Evolutionary conservation across 345 rosid species (phyloP), one percentile per base, ranked within the genome.

Genomic region (Carallia brachiata): DNA sequence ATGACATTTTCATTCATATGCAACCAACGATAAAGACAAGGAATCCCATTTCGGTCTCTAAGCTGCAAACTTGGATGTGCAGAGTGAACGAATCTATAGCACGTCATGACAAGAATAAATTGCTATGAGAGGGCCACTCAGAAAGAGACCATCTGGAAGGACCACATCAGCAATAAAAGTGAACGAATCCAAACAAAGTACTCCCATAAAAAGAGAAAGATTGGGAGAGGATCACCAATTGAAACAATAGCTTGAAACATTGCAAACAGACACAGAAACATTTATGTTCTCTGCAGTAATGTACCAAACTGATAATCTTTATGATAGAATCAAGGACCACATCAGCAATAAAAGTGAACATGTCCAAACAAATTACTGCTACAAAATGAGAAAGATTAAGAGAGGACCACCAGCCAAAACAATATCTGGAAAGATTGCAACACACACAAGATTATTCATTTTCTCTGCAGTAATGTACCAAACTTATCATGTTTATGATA

Each of bases 241-340:
- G 4, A 52, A 47, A 50, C 61, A 47, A 61, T 50, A 37, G 16
- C 56, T 9, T 62, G 76, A 39, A 62, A 2, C 27, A 73, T 40
- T 68, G 62, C 16, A 32, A 27, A 23, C 31, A 5, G 60, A 27
- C 4, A 8, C 6, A 19, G 18, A 44, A 10, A 0, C 2, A 10
- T 8, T 27, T 30, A 56, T 56, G 10, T 56, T 23, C 12, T 30
- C 60, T 12, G 6, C 28, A 56, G 12, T 27, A 56, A 10, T 27
- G 5, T 27, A 3, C 34, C 34, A 27, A 27, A 56, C 60, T 30
- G n/a, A 10, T 56, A 56, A 27, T 40, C 18, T 27, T n/a, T 18
- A 32, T 15, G 34, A 32, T 48, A 54, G 15, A 34, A 59, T 40
- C 32, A 53, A 36, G 83, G 87, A 84, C 80, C 84, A 77, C 81